A percentile compares a stretch with the other conserved stretches of the same genome.
phyloP scores from a whole-genome alignment of 495 filamentous ascomycete species.

The Hypoxylon cercidicola region DNA sequence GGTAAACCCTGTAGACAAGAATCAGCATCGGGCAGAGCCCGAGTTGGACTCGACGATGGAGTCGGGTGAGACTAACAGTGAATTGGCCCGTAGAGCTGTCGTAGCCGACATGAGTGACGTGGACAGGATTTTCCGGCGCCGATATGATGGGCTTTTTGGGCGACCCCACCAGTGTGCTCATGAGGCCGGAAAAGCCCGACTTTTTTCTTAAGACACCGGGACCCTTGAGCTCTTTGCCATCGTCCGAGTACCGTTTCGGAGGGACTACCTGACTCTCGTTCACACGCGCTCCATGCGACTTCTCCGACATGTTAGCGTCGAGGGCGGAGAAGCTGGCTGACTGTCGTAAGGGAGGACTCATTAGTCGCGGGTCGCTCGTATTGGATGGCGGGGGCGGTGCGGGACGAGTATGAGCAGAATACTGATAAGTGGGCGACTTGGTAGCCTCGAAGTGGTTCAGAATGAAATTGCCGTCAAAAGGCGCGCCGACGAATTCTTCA shows the following conservation, averaged over 20 bases:
- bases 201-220: conserved; percentile 80
- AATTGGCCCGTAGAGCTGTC: conserved; percentile 97
- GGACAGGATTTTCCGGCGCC: conserved; percentile 94
- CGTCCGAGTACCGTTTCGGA: conserved; percentile 87
- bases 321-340: conserved; percentile 81
- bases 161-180: conserved; percentile 91
- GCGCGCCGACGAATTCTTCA: conserved; percentile 76
- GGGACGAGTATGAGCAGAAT: conserved; percentile 55
- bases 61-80: conserved; percentile 71
- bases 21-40: conserved; percentile 30
- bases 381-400: conserved; percentile 65
- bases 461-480: conserved; percentile 75
- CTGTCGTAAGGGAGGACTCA: conserved; percentile 74
- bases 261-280: conserved; percentile 69
- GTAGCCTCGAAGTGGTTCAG: conserved; percentile 74
- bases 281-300: conserved; percentile 55
- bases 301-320: conserved; percentile 60
- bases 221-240: conserved; percentile 69
- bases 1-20: conserved; percentile 75
- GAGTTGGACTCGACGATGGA: conserved; percentile 22
- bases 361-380: conserved; percentile 64
- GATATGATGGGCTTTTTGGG: conserved; percentile 93
- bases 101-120: conserved; percentile 97
- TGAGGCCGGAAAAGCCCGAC: conserved; percentile 91
- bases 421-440: conserved; percentile 54